phyloP scores from a whole-genome alignment of 768 basidiomycete genomes.

The Termitomyces titanicus region DNA sequence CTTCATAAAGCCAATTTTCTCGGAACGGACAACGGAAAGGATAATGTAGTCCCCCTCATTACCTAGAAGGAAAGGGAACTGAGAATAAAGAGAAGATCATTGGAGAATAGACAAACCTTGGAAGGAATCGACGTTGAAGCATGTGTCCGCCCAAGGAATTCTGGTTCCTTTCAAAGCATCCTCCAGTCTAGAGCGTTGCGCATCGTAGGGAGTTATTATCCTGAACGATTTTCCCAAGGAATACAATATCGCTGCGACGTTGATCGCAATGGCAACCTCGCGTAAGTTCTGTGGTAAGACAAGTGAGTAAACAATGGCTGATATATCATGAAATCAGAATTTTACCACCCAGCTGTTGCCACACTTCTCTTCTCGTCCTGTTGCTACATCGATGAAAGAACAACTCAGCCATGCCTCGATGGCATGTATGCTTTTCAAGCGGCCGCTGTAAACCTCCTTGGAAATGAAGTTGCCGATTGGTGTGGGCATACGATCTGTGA shows the following conservation, averaged over 20 bases:
- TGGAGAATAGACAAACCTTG: conserved; percentile 47
- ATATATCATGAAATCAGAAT: conserved; percentile 4
- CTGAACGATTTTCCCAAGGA: conserved; percentile 37
- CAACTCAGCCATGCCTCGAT: conserved; percentile 37
- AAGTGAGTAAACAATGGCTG: background rate
- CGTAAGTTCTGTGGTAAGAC: conserved; percentile 41
- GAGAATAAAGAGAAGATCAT: background rate
- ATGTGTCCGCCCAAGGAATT: conserved; percentile 54
- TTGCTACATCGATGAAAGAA: conserved; percentile 51
- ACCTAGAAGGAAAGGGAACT: conserved; percentile 33
- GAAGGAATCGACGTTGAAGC: conserved; percentile 77
- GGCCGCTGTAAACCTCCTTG: conserved; percentile 47
- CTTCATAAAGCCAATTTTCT: conserved; percentile 57
- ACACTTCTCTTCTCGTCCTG: conserved; percentile 26
- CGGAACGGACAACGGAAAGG: conserved; percentile 65
- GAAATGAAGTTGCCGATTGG: conserved; percentile 64
- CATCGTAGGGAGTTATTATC: conserved; percentile 76
- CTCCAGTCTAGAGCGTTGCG: conserved; percentile 56
- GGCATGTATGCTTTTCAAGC: conserved; percentile 44
- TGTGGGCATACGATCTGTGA: conserved; percentile 58
- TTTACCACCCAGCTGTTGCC: conserved; percentile 36
- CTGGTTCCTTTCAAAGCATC: conserved; percentile 38
- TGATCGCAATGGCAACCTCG: conserved; percentile 45
- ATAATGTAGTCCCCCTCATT: conserved; percentile 75
- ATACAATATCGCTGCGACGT: conserved; percentile 30